A percentile compares a stretch with the other conserved stretches of the same genome.
phyloP scores from a whole-genome alignment of 176 grass and related monocot species.

The Elaeis guineensis region DNA sequence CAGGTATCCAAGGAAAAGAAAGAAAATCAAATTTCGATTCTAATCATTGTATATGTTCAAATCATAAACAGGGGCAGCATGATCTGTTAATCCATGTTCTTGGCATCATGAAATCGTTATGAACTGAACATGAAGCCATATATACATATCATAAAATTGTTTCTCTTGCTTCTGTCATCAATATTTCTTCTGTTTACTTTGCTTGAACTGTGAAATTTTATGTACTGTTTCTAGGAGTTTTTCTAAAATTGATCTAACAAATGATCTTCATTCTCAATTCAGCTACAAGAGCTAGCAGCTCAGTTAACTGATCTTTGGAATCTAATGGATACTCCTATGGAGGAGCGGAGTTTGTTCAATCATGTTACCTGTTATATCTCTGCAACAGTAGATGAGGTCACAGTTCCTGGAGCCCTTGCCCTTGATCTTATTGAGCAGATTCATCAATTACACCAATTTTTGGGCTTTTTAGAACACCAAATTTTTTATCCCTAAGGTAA shows the following conservation, averaged over 20 bases:
- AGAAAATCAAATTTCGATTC: too few species aligned
- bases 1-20: too few species aligned
- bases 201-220: neutral
- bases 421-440: conserved; percentile 79
- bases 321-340: conserved; percentile 66
- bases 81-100: too few species aligned
- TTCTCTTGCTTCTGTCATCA: too few species aligned
- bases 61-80: too few species aligned
- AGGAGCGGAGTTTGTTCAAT: conserved; percentile 48
- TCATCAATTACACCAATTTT: conserved; percentile 10
- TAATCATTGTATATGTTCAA: too few species aligned
- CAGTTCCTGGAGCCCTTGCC: conserved; percentile 54
- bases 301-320: conserved; percentile 86
- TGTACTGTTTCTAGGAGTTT: neutral
- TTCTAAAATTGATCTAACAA: neutral
- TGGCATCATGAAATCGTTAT: neutral
- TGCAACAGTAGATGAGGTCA: conserved; percentile 59
- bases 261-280: conserved; percentile 15
- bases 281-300: conserved; percentile 79
- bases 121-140: neutral
- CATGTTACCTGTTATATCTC: conserved; percentile 68
- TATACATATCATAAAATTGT: too few species aligned
- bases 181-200: too few species aligned
- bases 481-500: neutral
- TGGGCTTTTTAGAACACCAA: neutral